Conservation (phyloP, 2,329 filamentous ascomycete species). For the Xylariaceae sp. region DNA sequence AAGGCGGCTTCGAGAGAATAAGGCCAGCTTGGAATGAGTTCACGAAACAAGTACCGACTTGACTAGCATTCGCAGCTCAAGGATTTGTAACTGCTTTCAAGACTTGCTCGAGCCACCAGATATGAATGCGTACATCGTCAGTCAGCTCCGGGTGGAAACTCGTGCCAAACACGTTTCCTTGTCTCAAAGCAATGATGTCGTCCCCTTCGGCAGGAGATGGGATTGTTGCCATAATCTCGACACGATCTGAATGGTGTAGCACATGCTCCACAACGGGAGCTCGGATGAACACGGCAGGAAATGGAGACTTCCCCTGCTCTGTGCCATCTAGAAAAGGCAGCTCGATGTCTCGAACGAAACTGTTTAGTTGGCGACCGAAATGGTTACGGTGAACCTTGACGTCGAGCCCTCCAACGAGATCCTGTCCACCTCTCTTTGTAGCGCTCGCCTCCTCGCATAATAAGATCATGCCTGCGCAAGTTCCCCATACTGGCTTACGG, state of each 20-base stretch:
- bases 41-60: no score
- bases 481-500: conserved; percentile 88
- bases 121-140: conserved; percentile 80
- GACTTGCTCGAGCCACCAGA: conserved; percentile 86
- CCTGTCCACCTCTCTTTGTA: conserved; percentile 87
- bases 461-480: conserved; percentile 90
- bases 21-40: not conserved
- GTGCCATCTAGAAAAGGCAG: conserved; percentile 63
- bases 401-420: conserved; percentile 86
- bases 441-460: conserved; percentile 84
- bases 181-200: conserved; percentile 84
- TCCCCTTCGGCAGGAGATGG: conserved; percentile 49
- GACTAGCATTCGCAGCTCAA: no score
- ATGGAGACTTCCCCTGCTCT: conserved; percentile 44
- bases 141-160: conserved; percentile 97
- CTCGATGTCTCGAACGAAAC: conserved; percentile 74
- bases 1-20: conserved; percentile 11
- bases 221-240: conserved; percentile 53
- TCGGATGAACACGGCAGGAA: conserved; percentile 86
- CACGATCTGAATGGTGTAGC: conserved; percentile 39
- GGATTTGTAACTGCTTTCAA: conserved; percentile 20
- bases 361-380: conserved; percentile 90
- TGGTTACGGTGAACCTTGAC: conserved; percentile 92
- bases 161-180: conserved; percentile 89
- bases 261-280: conserved; percentile 90